Conservation (phyloP, 176 grass and related monocot species). For the Triticum aestivum region IWGSC_CS_RefSeq_v2.1 NC_057807.1:384356684-384357183, state of each 20-base stretch:
- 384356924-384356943: not conserved
- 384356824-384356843: not conserved
- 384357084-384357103: not conserved
- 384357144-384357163: not conserved
- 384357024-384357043: not conserved
- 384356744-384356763: no score
- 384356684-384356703: not conserved
- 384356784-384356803: not conserved
- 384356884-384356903: not conserved
- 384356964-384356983: not conserved
- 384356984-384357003: not conserved
- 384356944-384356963: not conserved
- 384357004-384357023: not conserved
- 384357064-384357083: not conserved
- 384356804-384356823: not conserved
- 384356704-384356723: not conserved
- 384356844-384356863: not conserved
- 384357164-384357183: no score
- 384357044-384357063: not conserved
- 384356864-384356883: not conserved
- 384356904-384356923: not conserved
- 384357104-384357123: not conserved
- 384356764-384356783: conserved; percentile 29
- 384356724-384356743: no score
- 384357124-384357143: not conserved